Percentiles rank a stretch among this genome's conserved stretches.
These are phyloP conservation scores for Phaeophleospora eucalypticola DNA, from an alignment of 2,329 filamentous ascomycete genomes.

Conservation along the genomic window DNA sequence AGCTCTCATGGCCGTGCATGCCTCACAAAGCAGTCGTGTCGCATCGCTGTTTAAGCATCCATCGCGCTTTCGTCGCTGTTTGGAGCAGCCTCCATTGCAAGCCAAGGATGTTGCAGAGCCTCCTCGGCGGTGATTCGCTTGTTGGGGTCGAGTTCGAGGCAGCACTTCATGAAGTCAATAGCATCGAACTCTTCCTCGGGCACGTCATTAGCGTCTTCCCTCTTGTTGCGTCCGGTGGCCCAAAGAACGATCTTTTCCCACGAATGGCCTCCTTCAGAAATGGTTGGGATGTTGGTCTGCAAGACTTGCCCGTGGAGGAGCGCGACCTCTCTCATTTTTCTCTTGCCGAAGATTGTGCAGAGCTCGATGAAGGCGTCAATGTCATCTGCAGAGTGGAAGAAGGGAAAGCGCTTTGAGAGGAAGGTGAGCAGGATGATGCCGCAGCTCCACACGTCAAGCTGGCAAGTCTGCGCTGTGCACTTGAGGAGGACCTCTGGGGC, in stretches of 20 bases:
- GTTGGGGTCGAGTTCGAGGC: conserved; percentile 71
- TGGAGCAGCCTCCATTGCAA: conserved; percentile 8
- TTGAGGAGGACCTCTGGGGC: conserved; percentile 96
- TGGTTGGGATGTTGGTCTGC: conserved; percentile 86
- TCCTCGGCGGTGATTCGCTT: conserved; percentile 71
- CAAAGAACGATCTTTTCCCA: conserved; percentile 93
- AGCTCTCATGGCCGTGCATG: too few species aligned
- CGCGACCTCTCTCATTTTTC: conserved; percentile 77
- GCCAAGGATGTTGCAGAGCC: conserved; percentile 62
- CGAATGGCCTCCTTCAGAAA: conserved; percentile 77
- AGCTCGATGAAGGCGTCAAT: conserved; percentile 98
- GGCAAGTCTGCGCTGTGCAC: conserved; percentile 85
- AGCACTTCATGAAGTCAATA: conserved; percentile 65
- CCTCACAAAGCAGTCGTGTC: too few species aligned
- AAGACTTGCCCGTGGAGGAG: conserved; percentile 86
- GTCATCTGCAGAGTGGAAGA: conserved; percentile 98
- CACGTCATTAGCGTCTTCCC: conserved; percentile 52
- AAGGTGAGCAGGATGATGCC: conserved; percentile 98
- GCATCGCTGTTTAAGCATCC: conserved; percentile 6
- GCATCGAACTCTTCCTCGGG: conserved; percentile 67
- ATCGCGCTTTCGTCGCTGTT: conserved; percentile 14
- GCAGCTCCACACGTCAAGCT: conserved; percentile 95
- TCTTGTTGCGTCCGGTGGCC: conserved; percentile 72
- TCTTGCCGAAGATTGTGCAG: conserved; percentile 84
- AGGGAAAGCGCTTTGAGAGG: conserved; percentile 85